A percentile compares a stretch with the other conserved stretches of the same genome.
Evolutionary conservation across 345 rosid genomes (phyloP).

Genomic region (Citrus medica): DNA sequence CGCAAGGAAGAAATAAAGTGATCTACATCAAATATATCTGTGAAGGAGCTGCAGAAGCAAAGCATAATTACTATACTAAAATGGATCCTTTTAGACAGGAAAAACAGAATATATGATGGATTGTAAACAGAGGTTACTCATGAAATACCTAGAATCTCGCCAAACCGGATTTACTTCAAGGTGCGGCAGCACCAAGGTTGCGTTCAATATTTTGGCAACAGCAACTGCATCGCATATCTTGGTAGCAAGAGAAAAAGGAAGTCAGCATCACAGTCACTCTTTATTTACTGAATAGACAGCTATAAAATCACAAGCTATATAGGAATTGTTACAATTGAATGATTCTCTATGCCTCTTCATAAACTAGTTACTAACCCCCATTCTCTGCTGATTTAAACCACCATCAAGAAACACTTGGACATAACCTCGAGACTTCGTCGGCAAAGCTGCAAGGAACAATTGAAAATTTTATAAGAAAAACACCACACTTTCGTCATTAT

Average conservation of each 20-base stretch:
- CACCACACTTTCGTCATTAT: too few relatives aligned
- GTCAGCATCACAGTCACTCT: constrained; percentile 1
- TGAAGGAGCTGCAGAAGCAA: constrained; percentile 59
- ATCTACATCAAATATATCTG: constrained; percentile 86
- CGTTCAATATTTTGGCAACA: constrained; percentile 85
- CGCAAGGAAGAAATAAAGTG: constrained; percentile 59
- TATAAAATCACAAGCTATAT: neutral
- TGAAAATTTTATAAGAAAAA: neutral
- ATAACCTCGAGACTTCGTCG: constrained; percentile 59
- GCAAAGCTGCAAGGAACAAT: constrained; percentile 41
- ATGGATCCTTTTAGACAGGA: neutral
- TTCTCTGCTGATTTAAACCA: constrained; percentile 95
- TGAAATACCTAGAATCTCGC: constrained; percentile 87
- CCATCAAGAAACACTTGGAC: constrained; percentile 96
- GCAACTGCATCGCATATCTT: constrained; percentile 99
- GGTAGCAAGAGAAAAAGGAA: constrained; percentile 7
- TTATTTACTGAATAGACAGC: neutral
- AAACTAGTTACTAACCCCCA: constrained; percentile 69
- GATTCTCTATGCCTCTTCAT: neutral
- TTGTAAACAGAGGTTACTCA: constrained; percentile 17
- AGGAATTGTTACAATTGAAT: neutral
- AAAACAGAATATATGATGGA: neutral
- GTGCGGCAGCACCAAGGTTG: constrained; percentile 85
- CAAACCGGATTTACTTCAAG: constrained; percentile 97
- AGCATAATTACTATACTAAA: neutral